A percentile compares a stretch with the other conserved stretches of the same genome.
These are phyloP conservation scores for Excoecaria agallocha DNA, from an alignment of 345 rosid genomes.

Conservation along the genomic window DNA sequence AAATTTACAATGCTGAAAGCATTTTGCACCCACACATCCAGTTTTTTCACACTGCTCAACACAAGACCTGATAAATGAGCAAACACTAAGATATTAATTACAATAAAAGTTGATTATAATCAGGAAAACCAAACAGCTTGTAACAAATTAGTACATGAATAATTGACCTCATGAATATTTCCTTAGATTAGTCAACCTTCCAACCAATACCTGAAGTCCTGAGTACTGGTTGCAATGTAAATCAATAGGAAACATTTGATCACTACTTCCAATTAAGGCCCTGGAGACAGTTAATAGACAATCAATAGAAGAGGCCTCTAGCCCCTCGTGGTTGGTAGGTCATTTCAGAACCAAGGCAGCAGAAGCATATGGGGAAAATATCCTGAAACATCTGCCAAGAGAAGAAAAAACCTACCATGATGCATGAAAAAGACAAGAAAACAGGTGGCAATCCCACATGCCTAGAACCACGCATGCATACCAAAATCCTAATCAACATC, in stretches of 20 bases:
- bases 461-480: neutral
- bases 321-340: neutral
- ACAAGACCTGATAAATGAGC: constrained; percentile 50
- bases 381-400: neutral
- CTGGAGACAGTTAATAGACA: neutral
- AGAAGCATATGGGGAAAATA: neutral
- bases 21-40: constrained; percentile 73
- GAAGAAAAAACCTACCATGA: neutral
- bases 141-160: neutral
- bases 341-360: neutral
- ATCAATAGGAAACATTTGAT: neutral
- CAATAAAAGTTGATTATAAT: neutral
- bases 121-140: neutral
- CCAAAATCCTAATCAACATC: neutral
- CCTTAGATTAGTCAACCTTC: neutral
- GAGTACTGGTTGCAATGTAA: neutral
- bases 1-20: constrained; percentile 87
- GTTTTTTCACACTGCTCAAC: constrained; percentile 68
- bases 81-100: neutral
- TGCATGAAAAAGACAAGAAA: neutral
- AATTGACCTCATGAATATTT: neutral
- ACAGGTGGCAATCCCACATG: neutral
- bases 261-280: neutral
- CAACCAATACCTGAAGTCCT: neutral
- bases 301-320: neutral